These are phyloP conservation scores for Coffea eugenioides DNA, from an alignment of 257 asterid genomes.

Conservation along the genomic window DNA sequence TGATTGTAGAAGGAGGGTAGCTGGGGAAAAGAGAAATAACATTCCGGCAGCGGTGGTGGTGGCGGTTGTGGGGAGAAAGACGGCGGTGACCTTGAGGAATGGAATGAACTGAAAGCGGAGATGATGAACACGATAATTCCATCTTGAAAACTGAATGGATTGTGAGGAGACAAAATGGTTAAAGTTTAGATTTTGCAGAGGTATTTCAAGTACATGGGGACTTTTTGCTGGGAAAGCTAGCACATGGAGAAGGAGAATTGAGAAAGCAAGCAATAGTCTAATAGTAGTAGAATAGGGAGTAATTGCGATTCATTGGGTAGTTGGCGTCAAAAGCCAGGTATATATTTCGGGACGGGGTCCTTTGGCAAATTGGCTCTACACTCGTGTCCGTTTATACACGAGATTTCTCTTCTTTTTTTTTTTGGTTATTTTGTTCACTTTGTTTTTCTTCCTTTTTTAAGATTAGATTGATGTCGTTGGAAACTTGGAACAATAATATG, in stretches of 20 bases:
- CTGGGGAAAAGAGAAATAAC: conserved; percentile 29
- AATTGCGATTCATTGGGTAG: not conserved
- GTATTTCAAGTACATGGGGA: not conserved
- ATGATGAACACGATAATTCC: conserved; percentile 71
- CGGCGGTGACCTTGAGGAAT: conserved; percentile 38
- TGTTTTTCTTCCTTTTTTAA: no score
- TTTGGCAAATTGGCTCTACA: no score
- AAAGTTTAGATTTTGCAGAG: not conserved
- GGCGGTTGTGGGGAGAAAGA: conserved; percentile 29
- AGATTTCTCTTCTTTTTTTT: no score
- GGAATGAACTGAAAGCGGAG: conserved; percentile 68
- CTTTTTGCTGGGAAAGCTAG: not conserved
- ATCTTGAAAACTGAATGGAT: conserved; percentile 16
- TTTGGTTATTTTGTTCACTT: no score
- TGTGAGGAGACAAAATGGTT: not conserved
- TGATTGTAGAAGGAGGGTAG: conserved; percentile 14
- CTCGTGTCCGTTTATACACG: no score
- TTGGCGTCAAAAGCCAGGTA: not conserved
- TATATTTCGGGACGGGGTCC: no score
- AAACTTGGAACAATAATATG: no score
- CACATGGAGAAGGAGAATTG: not conserved
- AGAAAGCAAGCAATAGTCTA: no score
- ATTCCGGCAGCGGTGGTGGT: conserved; percentile 28
- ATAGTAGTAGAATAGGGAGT: not conserved
- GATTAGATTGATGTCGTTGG: no score